Percentiles rank a stretch among this genome's conserved stretches.
These are phyloP conservation scores for Saxophila tyrrhenica DNA, from an alignment of 495 filamentous ascomycete species.

Conservation along the genomic window DNA sequence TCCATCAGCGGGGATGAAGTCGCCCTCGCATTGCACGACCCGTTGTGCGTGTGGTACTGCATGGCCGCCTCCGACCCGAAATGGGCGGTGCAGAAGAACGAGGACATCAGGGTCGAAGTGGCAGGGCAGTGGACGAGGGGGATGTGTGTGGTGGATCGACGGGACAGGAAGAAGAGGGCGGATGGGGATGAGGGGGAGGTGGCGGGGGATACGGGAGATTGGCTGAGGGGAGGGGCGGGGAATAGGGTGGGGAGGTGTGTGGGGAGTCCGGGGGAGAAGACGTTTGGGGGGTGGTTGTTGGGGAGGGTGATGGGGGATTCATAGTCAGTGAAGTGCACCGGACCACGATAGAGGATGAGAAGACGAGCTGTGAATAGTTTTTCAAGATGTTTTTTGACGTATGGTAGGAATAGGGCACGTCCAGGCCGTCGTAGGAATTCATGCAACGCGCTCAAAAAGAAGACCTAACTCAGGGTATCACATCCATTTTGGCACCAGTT, in stretches of 20 bases:
- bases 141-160: slow-evolving; percentile 72
- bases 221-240: slow-evolving; percentile 57
- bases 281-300: slow-evolving; percentile 30
- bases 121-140: slow-evolving; percentile 89
- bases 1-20: slow-evolving; percentile 42
- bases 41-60: slow-evolving; percentile 79
- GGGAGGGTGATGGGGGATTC: slow-evolving; percentile 14
- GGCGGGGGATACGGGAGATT: slow-evolving; percentile 56
- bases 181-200: slow-evolving; percentile 40
- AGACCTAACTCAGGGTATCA: not conserved
- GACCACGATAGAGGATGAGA: too few species aligned
- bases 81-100: slow-evolving; percentile 33
- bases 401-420: too few species aligned
- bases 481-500: not conserved
- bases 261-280: slow-evolving; percentile 42
- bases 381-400: too few species aligned
- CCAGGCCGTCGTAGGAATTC: too few species aligned
- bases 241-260: slow-evolving; percentile 69
- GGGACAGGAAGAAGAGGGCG: slow-evolving; percentile 43
- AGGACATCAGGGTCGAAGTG: slow-evolving; percentile 80
- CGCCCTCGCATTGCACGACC: slow-evolving; percentile 72
- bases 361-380: too few species aligned
- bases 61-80: slow-evolving; percentile 34
- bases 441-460: too few species aligned
- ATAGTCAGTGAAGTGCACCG: too few species aligned